Percentiles rank a stretch among this genome's conserved stretches.
Evolutionary conservation across 2,329 filamentous ascomycete genomes (phyloP).

Genomic region (Exophiala sideris): DNA sequence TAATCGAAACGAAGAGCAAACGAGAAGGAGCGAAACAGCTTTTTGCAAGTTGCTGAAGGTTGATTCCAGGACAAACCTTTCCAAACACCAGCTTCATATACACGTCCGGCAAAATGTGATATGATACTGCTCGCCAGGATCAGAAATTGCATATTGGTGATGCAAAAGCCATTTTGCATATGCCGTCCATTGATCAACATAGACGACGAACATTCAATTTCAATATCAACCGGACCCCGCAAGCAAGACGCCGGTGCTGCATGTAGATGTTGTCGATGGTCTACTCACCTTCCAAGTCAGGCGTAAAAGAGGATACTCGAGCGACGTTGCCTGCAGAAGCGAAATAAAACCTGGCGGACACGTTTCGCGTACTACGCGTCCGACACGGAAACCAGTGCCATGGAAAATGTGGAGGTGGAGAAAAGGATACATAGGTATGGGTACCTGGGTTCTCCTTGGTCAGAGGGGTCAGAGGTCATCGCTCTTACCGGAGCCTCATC

Average conservation of each 20-base stretch:
- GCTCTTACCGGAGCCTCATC: too few relatives aligned
- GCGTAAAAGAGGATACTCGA: conserved; percentile 1
- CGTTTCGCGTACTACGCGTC: not conserved
- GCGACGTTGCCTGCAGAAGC: not conserved
- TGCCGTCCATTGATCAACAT: not conserved
- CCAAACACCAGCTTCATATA: conserved; percentile 1
- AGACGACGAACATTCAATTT: conserved; percentile 6
- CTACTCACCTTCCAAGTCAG: conserved; percentile 13
- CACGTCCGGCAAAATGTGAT: conserved; percentile 5
- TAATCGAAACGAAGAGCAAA: not conserved
- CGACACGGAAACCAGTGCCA: not conserved
- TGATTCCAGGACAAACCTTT: not conserved
- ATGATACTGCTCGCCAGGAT: conserved; percentile 6
- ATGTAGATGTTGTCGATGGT: not conserved
- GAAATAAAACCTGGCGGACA: not conserved
- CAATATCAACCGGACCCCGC: conserved; percentile 16
- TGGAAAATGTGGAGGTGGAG: conserved; percentile 2
- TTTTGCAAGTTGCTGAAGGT: not conserved
- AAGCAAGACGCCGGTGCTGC: not conserved
- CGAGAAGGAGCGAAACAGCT: not conserved
- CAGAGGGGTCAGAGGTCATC: too few relatives aligned
- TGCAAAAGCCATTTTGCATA: not conserved
- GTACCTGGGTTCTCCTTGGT: too few relatives aligned
- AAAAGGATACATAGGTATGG: not conserved
- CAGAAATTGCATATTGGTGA: conserved; percentile 3